Evolutionary conservation across 257 asterid genomes (phyloP), one percentile per base, ranked within the genome.

Genomic region (Solanum rostratum): DNA sequence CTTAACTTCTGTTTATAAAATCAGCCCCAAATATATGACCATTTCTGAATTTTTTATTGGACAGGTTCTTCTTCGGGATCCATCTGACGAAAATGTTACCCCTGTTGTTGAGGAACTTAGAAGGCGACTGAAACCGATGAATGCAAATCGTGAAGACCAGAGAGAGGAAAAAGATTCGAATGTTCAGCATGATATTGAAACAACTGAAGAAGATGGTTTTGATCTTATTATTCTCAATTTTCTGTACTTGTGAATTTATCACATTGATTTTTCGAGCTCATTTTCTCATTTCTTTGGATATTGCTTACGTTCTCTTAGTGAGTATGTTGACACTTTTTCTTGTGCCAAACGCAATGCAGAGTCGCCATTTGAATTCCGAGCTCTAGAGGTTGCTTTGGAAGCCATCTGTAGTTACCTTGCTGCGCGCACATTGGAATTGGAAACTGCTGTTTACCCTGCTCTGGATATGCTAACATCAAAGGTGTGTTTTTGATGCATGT

Each of bases 391-490:
- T 19, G 97, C 98, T 49, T 85, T 96, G 89, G 99, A 96, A 86
- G 99, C 97, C 84, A 96, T 96, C 79, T 96, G 98, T 85, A 96
- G 97, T 89, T 92, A 83, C 83, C 95, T 92, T 86, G 89, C 97
- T 84, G 98, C 98, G 8, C 96, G 98, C 24, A 90, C 97, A 10
- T 85, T 86, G 24, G 99, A 96, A 78, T 80, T 96, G 92, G 99
- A 96, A 91, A 92, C 91, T 87, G 98, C 95, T 87, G 97, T 93
- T 53, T 96, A 96, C 86, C 99, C 98, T 53, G 97, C 97, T 88
- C 87, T 96, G 82, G 99, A 96, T 87, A 89, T 90, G 95, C 98
- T 96, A 65, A 94, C 98, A 11, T 93, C 98, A 15, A 96, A 96
- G 98, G 99, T 95, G 16, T 50, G 85, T 60, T 41, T 63, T 52